phyloP scores from a whole-genome alignment of 2,329 filamentous ascomycete genomes.

The Fusarium pseudograminearum region DNA sequence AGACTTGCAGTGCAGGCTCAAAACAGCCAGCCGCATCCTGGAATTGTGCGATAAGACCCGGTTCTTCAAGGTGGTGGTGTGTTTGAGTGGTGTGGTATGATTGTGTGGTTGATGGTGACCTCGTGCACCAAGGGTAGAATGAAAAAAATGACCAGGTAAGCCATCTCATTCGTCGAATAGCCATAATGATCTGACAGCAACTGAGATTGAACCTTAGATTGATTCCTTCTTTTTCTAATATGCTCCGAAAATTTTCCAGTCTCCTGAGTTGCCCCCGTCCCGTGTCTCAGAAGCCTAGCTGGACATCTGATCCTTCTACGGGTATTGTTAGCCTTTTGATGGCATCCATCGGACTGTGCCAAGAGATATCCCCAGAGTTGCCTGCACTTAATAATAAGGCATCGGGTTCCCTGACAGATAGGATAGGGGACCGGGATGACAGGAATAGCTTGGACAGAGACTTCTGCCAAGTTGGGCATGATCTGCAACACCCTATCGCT shows the following conservation, averaged over 20 bases:
- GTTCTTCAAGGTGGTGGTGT: slow-evolving; percentile 2
- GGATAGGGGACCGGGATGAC: slow-evolving; percentile 21
- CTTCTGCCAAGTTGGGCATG: slow-evolving; percentile 39
- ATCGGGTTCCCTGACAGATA: slow-evolving; percentile 29
- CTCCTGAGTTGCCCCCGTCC: slow-evolving; percentile 13
- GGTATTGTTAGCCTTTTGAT: slow-evolving; percentile 23
- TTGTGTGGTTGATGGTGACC: slow-evolving; percentile 21
- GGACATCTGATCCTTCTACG: slow-evolving; percentile 29
- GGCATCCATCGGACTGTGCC: slow-evolving; percentile 20
- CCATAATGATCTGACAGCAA: slow-evolving; percentile 44
- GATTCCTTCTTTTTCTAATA: slow-evolving; percentile 11
- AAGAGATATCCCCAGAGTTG: slow-evolving; percentile 49
- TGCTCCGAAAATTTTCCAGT: slow-evolving; percentile 14
- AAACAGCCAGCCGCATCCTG: slow-evolving; percentile 33
- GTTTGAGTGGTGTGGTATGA: slow-evolving; percentile 24
- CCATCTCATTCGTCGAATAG: slow-evolving; percentile 37
- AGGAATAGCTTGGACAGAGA: slow-evolving; percentile 34
- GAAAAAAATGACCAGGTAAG: slow-evolving; percentile 22
- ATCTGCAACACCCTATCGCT: slow-evolving; percentile 42
- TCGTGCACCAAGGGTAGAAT: slow-evolving; percentile 20
- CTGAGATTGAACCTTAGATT: slow-evolving; percentile 27
- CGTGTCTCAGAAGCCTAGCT: slow-evolving; percentile 7
- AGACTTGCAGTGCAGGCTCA: slow-evolving; percentile 6
- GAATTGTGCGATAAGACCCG: slow-evolving; percentile 28
- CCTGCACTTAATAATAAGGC: slow-evolving; percentile 24